Conservation (phyloP, 169 alveolate species). For the Eimeria sp. region DNA sequence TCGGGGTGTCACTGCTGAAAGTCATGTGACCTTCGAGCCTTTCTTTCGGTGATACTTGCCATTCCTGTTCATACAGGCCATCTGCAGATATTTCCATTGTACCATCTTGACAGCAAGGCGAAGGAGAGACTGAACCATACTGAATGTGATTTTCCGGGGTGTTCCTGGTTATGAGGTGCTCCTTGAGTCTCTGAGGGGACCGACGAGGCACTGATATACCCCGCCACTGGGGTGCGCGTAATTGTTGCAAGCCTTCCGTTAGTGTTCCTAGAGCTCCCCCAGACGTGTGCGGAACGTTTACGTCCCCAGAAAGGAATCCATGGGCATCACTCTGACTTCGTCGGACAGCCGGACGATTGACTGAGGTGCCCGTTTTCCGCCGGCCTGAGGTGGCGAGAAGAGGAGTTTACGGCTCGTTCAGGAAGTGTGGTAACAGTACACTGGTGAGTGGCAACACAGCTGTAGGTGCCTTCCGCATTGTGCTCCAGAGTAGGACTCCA, state of each 20-base stretch:
- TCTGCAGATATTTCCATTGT: not conserved
- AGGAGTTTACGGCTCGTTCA: not conserved
- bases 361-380: not conserved
- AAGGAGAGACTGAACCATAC: not conserved
- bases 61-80: not conserved
- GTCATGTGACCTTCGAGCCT: not conserved
- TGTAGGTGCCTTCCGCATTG: not conserved
- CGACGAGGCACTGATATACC: not conserved
- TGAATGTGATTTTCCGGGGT: not conserved
- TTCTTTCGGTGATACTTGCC: not conserved
- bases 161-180: not conserved
- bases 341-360: not conserved
- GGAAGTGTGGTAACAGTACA: not conserved
- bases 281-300: not conserved
- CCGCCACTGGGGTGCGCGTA: not conserved
- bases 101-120: not conserved
- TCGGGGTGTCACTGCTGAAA: not conserved
- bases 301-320: not conserved
- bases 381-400: constrained; percentile 21
- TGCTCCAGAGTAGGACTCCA: not conserved
- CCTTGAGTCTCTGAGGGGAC: constrained; percentile 20
- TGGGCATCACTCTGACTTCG: constrained; percentile 18
- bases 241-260: not conserved
- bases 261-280: not conserved
- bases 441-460: not conserved